Evolutionary conservation across 805 yeast genomes (phyloP), one percentile per base, ranked within the genome.

Genomic region (Metschnikowia sp.): DNA sequence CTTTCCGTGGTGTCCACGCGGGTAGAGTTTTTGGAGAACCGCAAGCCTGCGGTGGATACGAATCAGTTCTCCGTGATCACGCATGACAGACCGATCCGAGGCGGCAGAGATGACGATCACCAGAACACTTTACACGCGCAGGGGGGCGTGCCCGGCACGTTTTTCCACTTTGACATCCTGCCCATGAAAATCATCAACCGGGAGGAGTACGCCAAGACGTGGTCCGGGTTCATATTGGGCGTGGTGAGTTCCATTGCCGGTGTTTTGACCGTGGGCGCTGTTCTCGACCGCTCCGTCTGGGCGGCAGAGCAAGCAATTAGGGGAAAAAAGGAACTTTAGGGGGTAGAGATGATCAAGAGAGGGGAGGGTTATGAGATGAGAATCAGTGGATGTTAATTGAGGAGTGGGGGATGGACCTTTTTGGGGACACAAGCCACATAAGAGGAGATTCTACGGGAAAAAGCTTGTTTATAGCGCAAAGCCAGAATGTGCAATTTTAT

Each of bases 101-200:
- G 98, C 15, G 99, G 98, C 31, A 76, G 84, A 49, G 99, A 92
- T 61, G 86, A 78, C 19, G 97, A 92, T 63, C 96, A 94, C 67
- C 91, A 90, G 39, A 84, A 88, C 63, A 88, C 97, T 0, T 53
- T 84, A 22, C 94, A 86, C 54, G 79, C 84, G 2, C 72, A 81
- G 46, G 97, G 97, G 13, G 99, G 99, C 8, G 72, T 86, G 12
- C 98, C 99, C 0, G 97, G 97, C 4, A 76, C 90, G 3, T 88
- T 83, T 65, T 81, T 94, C 70, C 74, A 83, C 58, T 91, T 91
- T 68, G 98, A 94, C 60, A 90, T 94, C 65, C 84, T 96, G 47
- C 96, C 98, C 10, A 75, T 94, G 74, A 89, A 90, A 63, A 90
- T 94, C 43, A 87, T 91, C 60, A 89, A 92, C 68, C 76, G 81